Evolutionary conservation across 78 protist species (phyloP).

Genomic region (Dictyostelium capitatum): DNA sequence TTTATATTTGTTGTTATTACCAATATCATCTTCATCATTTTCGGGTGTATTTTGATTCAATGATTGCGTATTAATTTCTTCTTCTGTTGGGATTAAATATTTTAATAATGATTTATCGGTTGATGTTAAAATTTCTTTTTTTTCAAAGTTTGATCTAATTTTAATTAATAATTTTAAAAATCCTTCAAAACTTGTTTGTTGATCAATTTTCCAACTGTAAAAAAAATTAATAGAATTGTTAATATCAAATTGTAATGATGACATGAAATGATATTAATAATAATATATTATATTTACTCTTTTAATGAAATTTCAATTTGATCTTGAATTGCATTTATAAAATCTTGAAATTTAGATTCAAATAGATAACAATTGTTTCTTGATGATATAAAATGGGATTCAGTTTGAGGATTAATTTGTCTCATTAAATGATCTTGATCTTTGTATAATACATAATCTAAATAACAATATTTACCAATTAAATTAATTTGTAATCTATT

Average conservation of each 20-base stretch:
- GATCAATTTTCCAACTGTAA: slow-evolving; percentile 34
- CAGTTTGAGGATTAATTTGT: background rate
- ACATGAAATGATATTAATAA: too few relatives aligned
- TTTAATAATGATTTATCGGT: slow-evolving; percentile 13
- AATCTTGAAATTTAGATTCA: background rate
- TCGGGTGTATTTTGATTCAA: background rate
- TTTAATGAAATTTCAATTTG: background rate
- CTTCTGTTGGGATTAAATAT: slow-evolving; percentile 33
- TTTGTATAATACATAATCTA: slow-evolving; percentile 12
- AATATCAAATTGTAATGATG: too few relatives aligned
- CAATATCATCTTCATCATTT: background rate
- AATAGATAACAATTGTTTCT: slow-evolving; percentile 7
- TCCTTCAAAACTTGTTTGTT: slow-evolving; percentile 22
- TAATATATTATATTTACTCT: slow-evolving; percentile 1
- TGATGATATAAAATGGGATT: background rate
- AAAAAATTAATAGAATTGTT: background rate
- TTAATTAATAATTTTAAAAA: slow-evolving; percentile 21
- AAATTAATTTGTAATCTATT: slow-evolving; percentile 30
- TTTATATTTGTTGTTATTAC: background rate
- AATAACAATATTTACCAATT: slow-evolving; percentile 43
- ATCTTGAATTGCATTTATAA: background rate
- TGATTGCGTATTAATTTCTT: background rate
- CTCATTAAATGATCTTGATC: slow-evolving; percentile 13
- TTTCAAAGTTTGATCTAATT: slow-evolving; percentile 28
- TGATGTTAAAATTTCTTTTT: background rate